phyloP scores from a whole-genome alignment of 2,329 filamentous ascomycete genomes.

The Ceratocystis cacaofunesta region DNA sequence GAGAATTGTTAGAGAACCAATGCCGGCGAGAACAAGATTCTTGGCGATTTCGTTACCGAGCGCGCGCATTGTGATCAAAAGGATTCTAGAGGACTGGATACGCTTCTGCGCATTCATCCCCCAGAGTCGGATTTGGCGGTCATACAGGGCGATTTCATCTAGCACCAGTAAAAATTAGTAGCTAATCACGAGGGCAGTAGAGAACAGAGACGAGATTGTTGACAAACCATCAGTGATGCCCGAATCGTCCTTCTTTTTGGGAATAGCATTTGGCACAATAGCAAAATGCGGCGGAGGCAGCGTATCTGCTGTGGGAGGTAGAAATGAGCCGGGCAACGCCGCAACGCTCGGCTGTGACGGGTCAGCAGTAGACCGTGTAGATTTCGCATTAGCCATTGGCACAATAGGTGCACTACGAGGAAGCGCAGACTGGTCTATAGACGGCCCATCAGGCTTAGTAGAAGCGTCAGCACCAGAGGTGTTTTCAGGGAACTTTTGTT shows the following conservation, averaged over 20 bases:
- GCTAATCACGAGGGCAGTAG: not conserved
- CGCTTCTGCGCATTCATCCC: constrained; percentile 88
- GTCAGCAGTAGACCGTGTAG: not conserved
- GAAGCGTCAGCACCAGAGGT: not conserved
- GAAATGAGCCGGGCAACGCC: not conserved
- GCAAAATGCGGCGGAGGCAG: not conserved
- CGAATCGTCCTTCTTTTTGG: not conserved
- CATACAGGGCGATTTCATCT: constrained; percentile 96
- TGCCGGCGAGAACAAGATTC: constrained; percentile 87
- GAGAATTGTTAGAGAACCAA: constrained; percentile 76
- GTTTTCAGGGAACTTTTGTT: not conserved
- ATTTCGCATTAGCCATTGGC: not conserved
- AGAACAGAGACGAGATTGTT: not conserved
- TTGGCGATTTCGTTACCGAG: constrained; percentile 92
- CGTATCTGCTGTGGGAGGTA: not conserved
- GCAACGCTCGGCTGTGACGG: not conserved
- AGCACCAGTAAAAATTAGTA: not conserved
- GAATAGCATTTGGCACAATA: not conserved
- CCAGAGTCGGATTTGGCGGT: constrained; percentile 94
- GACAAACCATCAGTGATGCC: constrained; percentile 9
- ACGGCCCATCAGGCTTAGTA: not conserved
- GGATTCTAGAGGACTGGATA: constrained; percentile 76
- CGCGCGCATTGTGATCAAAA: constrained; percentile 75
- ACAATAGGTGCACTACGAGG: not conserved
- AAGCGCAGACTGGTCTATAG: not conserved